Percentiles rank a stretch among this genome's conserved stretches.
phyloP scores from a whole-genome alignment of 1,139 yeast genomes.

The Yamadazyma oceani region DNA sequence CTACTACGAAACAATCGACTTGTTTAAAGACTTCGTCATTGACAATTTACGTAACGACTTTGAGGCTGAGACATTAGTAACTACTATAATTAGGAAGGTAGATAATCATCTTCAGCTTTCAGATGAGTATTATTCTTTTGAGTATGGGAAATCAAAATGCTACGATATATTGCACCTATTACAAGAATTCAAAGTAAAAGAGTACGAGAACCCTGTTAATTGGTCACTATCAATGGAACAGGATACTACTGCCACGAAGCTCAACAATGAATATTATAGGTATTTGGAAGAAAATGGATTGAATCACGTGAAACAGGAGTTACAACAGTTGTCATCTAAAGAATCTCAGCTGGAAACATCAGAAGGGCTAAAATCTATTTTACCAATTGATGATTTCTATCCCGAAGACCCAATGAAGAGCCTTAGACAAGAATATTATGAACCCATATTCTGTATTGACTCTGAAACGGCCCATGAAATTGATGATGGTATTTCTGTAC shows the following conservation, averaged over 20 bases:
- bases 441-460: slow-evolving; percentile 83
- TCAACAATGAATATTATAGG: slow-evolving; percentile 44
- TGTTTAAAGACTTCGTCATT: slow-evolving; percentile 50
- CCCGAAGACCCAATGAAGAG: slow-evolving; percentile 33
- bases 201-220: slow-evolving; percentile 45
- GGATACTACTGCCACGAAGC: slow-evolving; percentile 30
- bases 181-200: slow-evolving; percentile 10
- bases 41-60: slow-evolving; percentile 47
- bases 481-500: slow-evolving; percentile 86
- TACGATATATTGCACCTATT: slow-evolving; percentile 40
- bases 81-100: slow-evolving; percentile 36
- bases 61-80: slow-evolving; percentile 33
- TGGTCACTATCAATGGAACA: slow-evolving; percentile 47
- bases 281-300: slow-evolving; percentile 21
- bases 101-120: slow-evolving; percentile 25
- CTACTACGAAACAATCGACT: slow-evolving; percentile 35
- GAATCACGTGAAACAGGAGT: slow-evolving; percentile 1
- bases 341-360: no score
- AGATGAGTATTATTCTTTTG: slow-evolving; percentile 35
- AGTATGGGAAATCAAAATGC: slow-evolving; percentile 48
- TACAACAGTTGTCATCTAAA: no score
- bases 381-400: slow-evolving; percentile 25
- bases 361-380: no score
- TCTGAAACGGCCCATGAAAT: slow-evolving; percentile 80
- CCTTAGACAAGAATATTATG: slow-evolving; percentile 36